These are phyloP conservation scores for Penicillium diatomitis DNA, from an alignment of 495 filamentous ascomycete genomes.

Conservation along the genomic window DNA sequence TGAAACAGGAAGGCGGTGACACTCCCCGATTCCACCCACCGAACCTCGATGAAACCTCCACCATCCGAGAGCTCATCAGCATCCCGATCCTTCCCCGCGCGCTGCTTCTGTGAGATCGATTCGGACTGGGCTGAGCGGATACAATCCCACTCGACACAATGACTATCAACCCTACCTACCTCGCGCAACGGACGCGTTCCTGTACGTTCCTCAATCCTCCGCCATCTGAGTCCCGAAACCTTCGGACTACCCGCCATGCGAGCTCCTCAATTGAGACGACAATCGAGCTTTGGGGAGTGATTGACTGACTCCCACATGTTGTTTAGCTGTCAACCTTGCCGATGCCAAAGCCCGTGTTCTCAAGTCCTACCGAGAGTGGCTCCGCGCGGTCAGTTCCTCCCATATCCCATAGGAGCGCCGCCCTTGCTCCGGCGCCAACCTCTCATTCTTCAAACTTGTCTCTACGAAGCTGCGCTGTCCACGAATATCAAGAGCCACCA, in stretches of 20 bases:
- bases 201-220: conserved; percentile 52
- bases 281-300: background rate
- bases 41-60: conserved; percentile 24
- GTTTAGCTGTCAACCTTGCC: conserved; percentile 69
- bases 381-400: conserved; percentile 67
- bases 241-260: conserved; percentile 11
- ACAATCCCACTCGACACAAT: conserved; percentile 27
- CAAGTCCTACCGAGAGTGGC: conserved; percentile 84
- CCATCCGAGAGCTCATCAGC: conserved; percentile 16
- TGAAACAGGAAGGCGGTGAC: conserved; percentile 39
- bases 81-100: conserved; percentile 11
- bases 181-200: conserved; percentile 78
- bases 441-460: background rate
- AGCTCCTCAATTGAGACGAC: conserved; percentile 7
- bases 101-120: conserved; percentile 14
- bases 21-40: conserved; percentile 6
- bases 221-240: conserved; percentile 9
- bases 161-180: conserved; percentile 86
- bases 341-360: conserved; percentile 79
- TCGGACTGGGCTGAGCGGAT: conserved; percentile 14
- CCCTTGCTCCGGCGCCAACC: conserved; percentile 4
- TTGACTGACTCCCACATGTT: conserved; percentile 15
- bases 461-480: too few species aligned
- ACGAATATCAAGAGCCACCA: too few species aligned
- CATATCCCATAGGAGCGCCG: conserved; percentile 1